Base-by-base conservation (phyloP, 176 grass and related monocot species). In the Oryza longistaminata region DNA sequence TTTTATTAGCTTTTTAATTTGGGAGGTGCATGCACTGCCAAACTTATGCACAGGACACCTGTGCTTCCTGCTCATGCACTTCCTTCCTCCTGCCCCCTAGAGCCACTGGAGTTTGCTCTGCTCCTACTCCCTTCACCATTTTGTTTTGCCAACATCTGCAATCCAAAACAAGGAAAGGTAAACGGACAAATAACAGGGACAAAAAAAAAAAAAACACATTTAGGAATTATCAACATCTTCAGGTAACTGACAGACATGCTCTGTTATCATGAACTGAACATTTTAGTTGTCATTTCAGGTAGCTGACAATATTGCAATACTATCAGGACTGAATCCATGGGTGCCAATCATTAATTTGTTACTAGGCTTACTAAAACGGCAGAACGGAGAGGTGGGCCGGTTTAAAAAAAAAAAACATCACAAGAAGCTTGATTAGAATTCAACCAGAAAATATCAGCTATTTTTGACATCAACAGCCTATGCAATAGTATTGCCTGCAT, bases 71-170 rank as follows among this genome's bases (percentile, higher is more conserved):
- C 73, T 78, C 78, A 82, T n/a, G 64, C 82, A 27, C 42, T 27
- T 35, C 45, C 24, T 72, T 55, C 22, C 14, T 78, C 74, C 13
- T 82, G 58, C 17, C 58, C 64, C 35, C 37, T 73, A 48, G 74
- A 10, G 9, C 73, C 35, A 11, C 58, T 60, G 19, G 10, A 19
- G 46, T 37, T 86, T 58, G 68, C 79, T 19, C n/a, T 33, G 45
- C 74, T 64, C 48, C 73, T 68, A 34, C 88, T 87, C 34, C 46
- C 37, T 11, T 68, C 5, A 60, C 22, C 66, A 22, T 68, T 78
- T 27, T 86, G 33, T 78, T 78, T 74, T 1, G n/a, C 46, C 45
- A 55, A 52, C 21, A 45, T 48, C 88, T 90, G 79, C 83, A 86
- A 43, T 82, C 40, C 66, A 82, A 37, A 89, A 62, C 21, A 67